Percentiles rank a stretch among this genome's conserved stretches.
These are phyloP conservation scores for Incumbomyces lentus DNA, from an alignment of 2,329 filamentous ascomycete genomes.

Conservation along the genomic window DNA sequence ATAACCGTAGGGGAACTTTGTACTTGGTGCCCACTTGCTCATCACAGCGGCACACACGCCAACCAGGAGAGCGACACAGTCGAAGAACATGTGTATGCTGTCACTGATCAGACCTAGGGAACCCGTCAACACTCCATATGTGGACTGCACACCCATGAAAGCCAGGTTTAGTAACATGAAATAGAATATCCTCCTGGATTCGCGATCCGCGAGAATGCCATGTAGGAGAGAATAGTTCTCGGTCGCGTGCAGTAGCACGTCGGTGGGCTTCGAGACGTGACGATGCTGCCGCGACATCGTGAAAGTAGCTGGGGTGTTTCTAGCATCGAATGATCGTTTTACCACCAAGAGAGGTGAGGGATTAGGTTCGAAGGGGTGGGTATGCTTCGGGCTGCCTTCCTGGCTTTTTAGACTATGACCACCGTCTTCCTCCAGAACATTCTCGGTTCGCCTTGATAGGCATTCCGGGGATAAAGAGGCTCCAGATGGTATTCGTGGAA, in stretches of 20 bases:
- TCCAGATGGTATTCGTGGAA: constrained; percentile 21
- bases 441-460: constrained; percentile 14
- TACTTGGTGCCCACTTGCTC: constrained; percentile 89
- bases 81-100: constrained; percentile 99
- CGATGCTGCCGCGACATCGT: constrained; percentile 4
- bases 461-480: constrained; percentile 18
- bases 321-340: constrained; percentile 3
- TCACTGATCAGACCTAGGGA: constrained; percentile 92
- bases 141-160: constrained; percentile 91
- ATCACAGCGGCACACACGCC: constrained; percentile 86
- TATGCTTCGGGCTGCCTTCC: too few species aligned
- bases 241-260: constrained; percentile 58
- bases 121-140: constrained; percentile 87
- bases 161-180: constrained; percentile 92
- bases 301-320: neutral
- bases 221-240: constrained; percentile 68
- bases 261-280: constrained; percentile 47
- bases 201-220: constrained; percentile 77
- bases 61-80: constrained; percentile 84
- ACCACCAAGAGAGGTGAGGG: neutral
- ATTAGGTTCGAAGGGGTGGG: too few species aligned
- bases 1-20: constrained; percentile 85
- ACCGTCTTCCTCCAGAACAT: too few species aligned
- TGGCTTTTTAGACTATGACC: too few species aligned
- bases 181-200: constrained; percentile 92